These are phyloP conservation scores for Aleurites moluccanus DNA, from an alignment of 441 rosid species.

Conservation along the genomic window DNA sequence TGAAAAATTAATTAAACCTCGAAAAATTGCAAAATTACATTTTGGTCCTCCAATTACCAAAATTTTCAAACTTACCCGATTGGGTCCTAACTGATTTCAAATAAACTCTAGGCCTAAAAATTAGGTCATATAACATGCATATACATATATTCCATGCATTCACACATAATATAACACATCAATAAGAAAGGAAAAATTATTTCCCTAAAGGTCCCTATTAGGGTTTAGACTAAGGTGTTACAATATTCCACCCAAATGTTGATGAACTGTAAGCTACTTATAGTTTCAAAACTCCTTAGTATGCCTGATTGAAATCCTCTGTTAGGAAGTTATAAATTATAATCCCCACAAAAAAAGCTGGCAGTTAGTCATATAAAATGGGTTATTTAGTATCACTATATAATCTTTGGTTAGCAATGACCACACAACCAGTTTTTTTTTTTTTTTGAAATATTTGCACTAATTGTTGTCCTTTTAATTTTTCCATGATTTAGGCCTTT, in stretches of 20 bases:
- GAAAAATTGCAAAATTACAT: no score
- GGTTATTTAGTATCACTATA: background rate
- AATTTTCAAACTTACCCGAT: no score
- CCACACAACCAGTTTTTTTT: background rate
- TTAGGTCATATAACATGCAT: no score
- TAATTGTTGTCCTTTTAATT: conserved; percentile 5
- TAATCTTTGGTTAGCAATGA: background rate
- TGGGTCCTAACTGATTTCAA: no score
- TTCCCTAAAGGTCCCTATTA: no score
- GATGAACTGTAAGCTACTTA: conserved; percentile 64
- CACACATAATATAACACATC: no score
- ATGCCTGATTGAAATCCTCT: background rate
- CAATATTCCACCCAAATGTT: conserved; percentile 78
- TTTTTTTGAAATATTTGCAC: background rate
- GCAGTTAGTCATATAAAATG: conserved; percentile 4
- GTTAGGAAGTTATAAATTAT: conserved; percentile 2
- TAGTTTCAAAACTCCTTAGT: conserved; percentile 10
- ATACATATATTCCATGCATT: no score
- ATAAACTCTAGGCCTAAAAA: no score
- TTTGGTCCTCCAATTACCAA: no score
- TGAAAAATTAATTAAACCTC: no score
- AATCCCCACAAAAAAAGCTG: background rate
- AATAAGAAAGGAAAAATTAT: no score
- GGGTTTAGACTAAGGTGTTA: no score
- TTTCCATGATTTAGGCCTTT: background rate